phyloP scores from a whole-genome alignment of 2,329 filamentous ascomycete species.

The Coleophoma eucalyptorum region DNA sequence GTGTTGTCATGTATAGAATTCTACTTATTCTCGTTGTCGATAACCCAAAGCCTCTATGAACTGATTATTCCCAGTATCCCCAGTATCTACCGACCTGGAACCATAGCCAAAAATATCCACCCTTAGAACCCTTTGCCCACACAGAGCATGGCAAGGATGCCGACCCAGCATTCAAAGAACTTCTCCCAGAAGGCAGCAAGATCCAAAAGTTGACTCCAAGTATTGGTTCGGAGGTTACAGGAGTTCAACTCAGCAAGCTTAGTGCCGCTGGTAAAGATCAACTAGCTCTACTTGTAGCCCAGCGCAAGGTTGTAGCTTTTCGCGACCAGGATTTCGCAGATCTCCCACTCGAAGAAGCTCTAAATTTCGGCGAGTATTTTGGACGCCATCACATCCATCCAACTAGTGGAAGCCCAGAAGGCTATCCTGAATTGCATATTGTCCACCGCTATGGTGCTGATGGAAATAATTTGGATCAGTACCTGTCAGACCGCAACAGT shows the following conservation, averaged over 20 bases:
- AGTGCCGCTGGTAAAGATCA: conserved; percentile 69
- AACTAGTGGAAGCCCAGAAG: conserved; percentile 36
- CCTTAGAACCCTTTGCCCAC: conserved; percentile 65
- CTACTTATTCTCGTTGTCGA: too few species aligned
- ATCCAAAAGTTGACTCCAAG: conserved; percentile 63
- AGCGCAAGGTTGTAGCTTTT: conserved; percentile 77
- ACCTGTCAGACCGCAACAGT: conserved; percentile 39
- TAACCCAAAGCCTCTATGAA: too few species aligned
- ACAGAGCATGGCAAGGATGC: conserved; percentile 71
- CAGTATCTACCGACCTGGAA: conserved; percentile 71
- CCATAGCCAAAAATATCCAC: conserved; percentile 55
- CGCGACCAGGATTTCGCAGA: conserved; percentile 68
- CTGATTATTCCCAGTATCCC: conserved; percentile 46
- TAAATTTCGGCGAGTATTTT: conserved; percentile 71
- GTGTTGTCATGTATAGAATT: too few species aligned
- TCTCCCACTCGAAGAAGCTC: conserved; percentile 62
- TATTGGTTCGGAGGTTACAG: conserved; percentile 67
- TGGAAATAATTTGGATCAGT: conserved; percentile 36
- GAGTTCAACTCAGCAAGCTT: conserved; percentile 66
- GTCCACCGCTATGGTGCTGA: conserved; percentile 43
- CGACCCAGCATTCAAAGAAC: conserved; percentile 62
- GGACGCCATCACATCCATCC: conserved; percentile 73
- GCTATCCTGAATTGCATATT: conserved; percentile 39
- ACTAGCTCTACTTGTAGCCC: conserved; percentile 67
- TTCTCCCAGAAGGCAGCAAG: conserved; percentile 72